A percentile compares a stretch with the other conserved stretches of the same genome.
Conservation (phyloP, 495 filamentous ascomycete species). For the Elaphomyces granulatus region DNA sequence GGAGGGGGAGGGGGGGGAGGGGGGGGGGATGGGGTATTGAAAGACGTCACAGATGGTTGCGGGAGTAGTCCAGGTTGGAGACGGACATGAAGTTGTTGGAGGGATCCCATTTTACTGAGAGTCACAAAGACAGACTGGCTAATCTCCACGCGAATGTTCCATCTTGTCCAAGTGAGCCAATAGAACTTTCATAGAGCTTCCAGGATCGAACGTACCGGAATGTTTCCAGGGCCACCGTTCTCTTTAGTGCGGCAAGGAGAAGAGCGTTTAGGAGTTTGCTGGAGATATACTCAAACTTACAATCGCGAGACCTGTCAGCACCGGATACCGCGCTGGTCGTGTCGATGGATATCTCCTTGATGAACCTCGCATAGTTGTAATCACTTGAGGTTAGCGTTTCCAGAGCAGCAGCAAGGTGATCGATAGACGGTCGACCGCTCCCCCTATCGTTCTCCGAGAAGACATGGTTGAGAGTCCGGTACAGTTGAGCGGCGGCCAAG, state of each 20-base stretch:
- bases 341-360: constrained; percentile 36
- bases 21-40: constrained; percentile 4
- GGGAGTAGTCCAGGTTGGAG: constrained; percentile 34
- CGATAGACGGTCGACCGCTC: constrained; percentile 17
- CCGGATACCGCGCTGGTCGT: constrained; percentile 30
- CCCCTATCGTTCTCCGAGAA: constrained; percentile 38
- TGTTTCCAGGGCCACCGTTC: constrained; percentile 37
- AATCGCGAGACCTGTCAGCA: constrained; percentile 32
- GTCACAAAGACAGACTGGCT: constrained; percentile 41
- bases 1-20: background rate
- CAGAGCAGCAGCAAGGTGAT: constrained; percentile 38
- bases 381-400: constrained; percentile 46
- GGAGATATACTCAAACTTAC: constrained; percentile 32
- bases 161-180: constrained; percentile 23
- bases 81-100: constrained; percentile 18
- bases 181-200: background rate
- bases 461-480: constrained; percentile 42
- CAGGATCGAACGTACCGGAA: constrained; percentile 33
- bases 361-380: constrained; percentile 43
- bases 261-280: constrained; percentile 49
- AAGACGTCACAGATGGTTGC: constrained; percentile 4
- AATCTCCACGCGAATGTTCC: constrained; percentile 48
- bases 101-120: constrained; percentile 33
- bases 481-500: constrained; percentile 41
- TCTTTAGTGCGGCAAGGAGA: constrained; percentile 39